Percentiles rank a stretch among this genome's conserved stretches.
phyloP scores from a whole-genome alignment of 2,329 filamentous ascomycete genomes.

The Tolypocladium guangdongense region DNA sequence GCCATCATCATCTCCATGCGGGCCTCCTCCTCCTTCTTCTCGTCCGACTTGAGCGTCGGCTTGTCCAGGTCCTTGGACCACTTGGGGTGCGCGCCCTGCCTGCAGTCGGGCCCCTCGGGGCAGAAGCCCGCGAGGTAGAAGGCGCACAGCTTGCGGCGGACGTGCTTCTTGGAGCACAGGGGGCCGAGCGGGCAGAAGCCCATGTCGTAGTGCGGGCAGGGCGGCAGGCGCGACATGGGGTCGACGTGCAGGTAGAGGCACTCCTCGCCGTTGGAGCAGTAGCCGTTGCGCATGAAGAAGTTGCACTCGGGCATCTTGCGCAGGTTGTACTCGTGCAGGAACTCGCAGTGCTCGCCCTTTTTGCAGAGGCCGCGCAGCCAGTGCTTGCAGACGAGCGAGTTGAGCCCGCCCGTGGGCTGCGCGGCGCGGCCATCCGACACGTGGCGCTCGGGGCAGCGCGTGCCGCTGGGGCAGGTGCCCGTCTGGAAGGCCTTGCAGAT shows the following conservation, averaged over 20 bases:
- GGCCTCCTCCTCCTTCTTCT: constrained; percentile 44
- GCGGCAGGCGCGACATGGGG: constrained; percentile 64
- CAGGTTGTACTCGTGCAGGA: constrained; percentile 96
- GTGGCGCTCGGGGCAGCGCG: constrained; percentile 79
- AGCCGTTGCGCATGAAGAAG: constrained; percentile 86
- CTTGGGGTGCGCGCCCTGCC: constrained; percentile 69
- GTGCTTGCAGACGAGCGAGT: constrained; percentile 93
- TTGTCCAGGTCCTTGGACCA: constrained; percentile 71
- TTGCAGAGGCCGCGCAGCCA: constrained; percentile 97
- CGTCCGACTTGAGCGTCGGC: constrained; percentile 58
- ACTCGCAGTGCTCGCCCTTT: constrained; percentile 94
- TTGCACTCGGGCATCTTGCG: constrained; percentile 98
- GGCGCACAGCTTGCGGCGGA: constrained; percentile 66
- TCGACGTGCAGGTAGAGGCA: constrained; percentile 89
- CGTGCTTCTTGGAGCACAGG: constrained; percentile 77
- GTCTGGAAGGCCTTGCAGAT: constrained; percentile 78
- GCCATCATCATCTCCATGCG: constrained; percentile 13
- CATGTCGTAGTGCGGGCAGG: constrained; percentile 84
- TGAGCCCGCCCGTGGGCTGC: constrained; percentile 45
- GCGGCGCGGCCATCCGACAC: constrained; percentile 25
- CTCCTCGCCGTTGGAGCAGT: constrained; percentile 94
- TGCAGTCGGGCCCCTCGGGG: constrained; percentile 66
- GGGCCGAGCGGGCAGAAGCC: constrained; percentile 92
- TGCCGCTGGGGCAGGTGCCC: constrained; percentile 78
- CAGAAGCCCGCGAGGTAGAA: constrained; percentile 94